Conservation (phyloP, 1,284 basidiomycete genomes). For the Albatrellus sp. region DNA sequence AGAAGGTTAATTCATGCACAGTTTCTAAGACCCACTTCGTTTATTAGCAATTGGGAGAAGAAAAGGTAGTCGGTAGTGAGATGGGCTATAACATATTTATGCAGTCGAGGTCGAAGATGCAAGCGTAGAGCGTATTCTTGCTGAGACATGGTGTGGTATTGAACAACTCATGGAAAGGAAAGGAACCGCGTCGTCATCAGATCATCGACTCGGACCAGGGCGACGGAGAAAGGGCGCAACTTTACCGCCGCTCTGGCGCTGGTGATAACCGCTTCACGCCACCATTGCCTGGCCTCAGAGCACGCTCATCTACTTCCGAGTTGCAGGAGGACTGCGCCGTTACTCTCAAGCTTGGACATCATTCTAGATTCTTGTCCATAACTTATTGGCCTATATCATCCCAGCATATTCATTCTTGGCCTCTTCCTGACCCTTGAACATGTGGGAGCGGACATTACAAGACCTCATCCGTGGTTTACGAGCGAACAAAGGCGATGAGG, state of each 20-base stretch:
- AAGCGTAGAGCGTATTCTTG: neutral
- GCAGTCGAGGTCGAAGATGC: slow-evolving; percentile 9
- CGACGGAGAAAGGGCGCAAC: no score
- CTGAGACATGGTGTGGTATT: slow-evolving; percentile 1
- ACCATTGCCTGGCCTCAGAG: no score
- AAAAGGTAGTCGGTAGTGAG: slow-evolving; percentile 7
- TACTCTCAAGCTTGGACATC: no score
- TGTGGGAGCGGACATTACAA: slow-evolving; percentile 92
- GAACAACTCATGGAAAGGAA: no score
- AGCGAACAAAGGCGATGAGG: slow-evolving; percentile 75
- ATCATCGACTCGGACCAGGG: no score
- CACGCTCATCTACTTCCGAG: no score
- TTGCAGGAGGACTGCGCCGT: no score
- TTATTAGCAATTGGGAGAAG: neutral
- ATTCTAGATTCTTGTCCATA: no score
- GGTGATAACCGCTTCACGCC: no score
- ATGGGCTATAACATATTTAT: slow-evolving; percentile 9
- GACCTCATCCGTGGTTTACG: slow-evolving; percentile 86
- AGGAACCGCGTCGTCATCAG: no score
- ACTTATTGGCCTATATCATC: neutral
- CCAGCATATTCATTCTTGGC: neutral
- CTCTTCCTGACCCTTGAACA: slow-evolving; percentile 17
- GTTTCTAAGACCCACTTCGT: neutral
- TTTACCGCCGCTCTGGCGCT: no score
- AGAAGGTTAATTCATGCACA: no score